Conservation (phyloP, 2,329 filamentous ascomycete species). For the Trichoderma oligosporum region DNA sequence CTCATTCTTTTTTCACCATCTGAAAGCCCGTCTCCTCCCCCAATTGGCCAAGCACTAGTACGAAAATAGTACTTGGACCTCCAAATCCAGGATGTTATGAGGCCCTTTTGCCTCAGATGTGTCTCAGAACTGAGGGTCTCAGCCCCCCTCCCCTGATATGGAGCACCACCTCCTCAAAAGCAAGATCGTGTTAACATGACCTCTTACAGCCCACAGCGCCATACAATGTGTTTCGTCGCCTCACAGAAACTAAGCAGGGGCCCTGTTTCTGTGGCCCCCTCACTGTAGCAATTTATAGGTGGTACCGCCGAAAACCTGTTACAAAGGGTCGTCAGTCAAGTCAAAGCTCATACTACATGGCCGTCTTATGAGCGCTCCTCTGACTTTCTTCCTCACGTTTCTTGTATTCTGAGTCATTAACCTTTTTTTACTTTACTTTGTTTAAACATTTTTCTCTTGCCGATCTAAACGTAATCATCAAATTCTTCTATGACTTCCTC, state of each 20-base stretch:
- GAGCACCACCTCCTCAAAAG: slow-evolving; percentile 19
- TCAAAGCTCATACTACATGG: not conserved
- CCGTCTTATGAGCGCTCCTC: not conserved
- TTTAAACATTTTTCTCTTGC: not conserved
- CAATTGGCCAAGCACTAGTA: slow-evolving; percentile 4
- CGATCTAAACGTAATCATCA: not conserved
- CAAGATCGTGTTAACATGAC: slow-evolving; percentile 8
- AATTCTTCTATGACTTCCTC: not conserved
- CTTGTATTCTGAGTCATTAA: not conserved
- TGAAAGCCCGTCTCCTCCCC: not conserved
- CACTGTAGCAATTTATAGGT: slow-evolving; percentile 3
- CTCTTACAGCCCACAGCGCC: slow-evolving; percentile 19
- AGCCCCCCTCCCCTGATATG: slow-evolving; percentile 27
- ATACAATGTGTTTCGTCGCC: slow-evolving; percentile 18
- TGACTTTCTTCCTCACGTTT: not conserved
- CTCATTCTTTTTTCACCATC: slow-evolving; percentile 1
- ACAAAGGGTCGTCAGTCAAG: not conserved
- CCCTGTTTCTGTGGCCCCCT: slow-evolving; percentile 9
- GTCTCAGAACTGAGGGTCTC: slow-evolving; percentile 43
- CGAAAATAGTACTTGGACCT: slow-evolving; percentile 19
- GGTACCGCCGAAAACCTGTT: slow-evolving; percentile 12
- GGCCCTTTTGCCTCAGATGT: slow-evolving; percentile 44
- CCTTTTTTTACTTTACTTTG: too few relatives aligned
- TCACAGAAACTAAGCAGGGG: slow-evolving; percentile 11
- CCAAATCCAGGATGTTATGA: slow-evolving; percentile 22